Conservation (phyloP, 164 flowering plant species). For the Vitis labrusca region DNA sequence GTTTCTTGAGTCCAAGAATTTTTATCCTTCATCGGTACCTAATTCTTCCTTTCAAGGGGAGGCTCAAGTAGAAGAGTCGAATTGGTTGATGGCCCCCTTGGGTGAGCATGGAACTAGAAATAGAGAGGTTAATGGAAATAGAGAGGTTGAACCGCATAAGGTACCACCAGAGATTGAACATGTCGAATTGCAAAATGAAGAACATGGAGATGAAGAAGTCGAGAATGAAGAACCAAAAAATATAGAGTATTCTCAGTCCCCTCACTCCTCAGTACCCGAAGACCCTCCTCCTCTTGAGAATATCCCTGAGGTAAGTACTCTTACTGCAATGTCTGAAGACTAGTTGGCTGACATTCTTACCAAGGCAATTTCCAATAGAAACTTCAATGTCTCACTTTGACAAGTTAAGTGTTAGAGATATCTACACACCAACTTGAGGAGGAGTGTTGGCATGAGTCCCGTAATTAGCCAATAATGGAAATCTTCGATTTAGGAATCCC, state of each 20-base stretch:
- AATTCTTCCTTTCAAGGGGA: not conserved
- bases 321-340: not conserved
- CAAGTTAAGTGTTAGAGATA: too few species aligned
- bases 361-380: too few species aligned
- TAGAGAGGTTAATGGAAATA: not conserved
- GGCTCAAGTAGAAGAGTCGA: not conserved
- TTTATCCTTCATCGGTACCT: not conserved
- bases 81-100: not conserved
- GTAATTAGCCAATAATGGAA: too few species aligned
- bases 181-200: not conserved
- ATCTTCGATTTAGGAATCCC: too few species aligned
- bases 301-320: not conserved
- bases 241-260: not conserved
- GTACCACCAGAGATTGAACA: conserved; percentile 4
- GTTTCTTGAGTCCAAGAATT: not conserved
- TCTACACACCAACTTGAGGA: too few species aligned
- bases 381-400: too few species aligned
- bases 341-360: too few species aligned
- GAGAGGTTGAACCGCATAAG: conserved; percentile 1
- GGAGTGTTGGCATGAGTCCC: too few species aligned
- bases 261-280: not conserved
- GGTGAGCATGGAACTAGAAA: not conserved
- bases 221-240: not conserved
- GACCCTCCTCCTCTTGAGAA: conserved; percentile 1
- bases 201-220: not conserved